Conservation (phyloP, 805 yeast species). For the Barnettozyma pratensis region DNA sequence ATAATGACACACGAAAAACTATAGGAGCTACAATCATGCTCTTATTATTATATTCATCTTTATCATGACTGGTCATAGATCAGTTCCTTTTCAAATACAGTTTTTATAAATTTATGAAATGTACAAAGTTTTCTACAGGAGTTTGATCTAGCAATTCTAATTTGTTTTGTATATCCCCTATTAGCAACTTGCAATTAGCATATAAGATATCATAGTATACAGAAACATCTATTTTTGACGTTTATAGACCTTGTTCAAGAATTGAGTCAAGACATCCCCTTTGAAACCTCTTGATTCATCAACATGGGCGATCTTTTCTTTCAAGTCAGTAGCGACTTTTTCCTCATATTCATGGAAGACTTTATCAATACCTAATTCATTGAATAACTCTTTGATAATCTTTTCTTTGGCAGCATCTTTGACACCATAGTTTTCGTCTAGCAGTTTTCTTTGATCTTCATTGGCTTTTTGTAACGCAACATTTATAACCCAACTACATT, state of each 20-base stretch:
- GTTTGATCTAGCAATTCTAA: too few species aligned
- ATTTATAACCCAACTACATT: constrained; percentile 96
- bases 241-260: constrained; percentile 89
- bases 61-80: not conserved
- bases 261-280: constrained; percentile 74
- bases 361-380: constrained; percentile 64
- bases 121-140: constrained; percentile 7
- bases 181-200: too few species aligned
- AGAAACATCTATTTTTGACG: constrained; percentile 61
- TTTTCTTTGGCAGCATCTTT: constrained; percentile 68
- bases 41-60: constrained; percentile 1
- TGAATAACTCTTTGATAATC: constrained; percentile 66
- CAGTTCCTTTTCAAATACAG: not conserved
- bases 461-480: constrained; percentile 77
- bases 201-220: not conserved
- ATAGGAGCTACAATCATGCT: not conserved
- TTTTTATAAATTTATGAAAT: constrained; percentile 3
- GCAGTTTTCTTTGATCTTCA: constrained; percentile 73
- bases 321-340: constrained; percentile 57
- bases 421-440: constrained; percentile 88
- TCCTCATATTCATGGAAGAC: constrained; percentile 83
- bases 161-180: too few species aligned
- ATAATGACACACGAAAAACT: not conserved
- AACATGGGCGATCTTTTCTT: constrained; percentile 54
- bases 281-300: constrained; percentile 96